Conservation (phyloP, 495 filamentous ascomycete genomes). For the Astrocystis sublimbata region DNA sequence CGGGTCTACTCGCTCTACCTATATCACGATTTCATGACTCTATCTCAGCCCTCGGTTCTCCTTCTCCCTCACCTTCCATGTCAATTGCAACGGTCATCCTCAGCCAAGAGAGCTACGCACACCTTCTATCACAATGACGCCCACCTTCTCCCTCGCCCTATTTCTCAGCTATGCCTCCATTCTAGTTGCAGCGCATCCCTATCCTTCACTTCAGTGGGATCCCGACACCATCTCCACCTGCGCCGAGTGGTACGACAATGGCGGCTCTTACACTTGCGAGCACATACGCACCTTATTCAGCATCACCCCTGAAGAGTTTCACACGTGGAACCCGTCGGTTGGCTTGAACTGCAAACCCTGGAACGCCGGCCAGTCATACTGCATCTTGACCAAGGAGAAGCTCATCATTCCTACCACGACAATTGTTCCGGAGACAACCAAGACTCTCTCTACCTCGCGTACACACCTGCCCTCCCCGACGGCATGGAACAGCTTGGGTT, state of each 20-base stretch:
- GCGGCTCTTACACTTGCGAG: constrained; percentile 16
- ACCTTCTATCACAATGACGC: not conserved
- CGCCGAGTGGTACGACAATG: constrained; percentile 24
- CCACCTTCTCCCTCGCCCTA: not conserved
- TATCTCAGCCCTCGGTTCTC: too few species aligned
- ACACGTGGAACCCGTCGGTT: constrained; percentile 24
- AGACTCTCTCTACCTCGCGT: constrained; percentile 8
- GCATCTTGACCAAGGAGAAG: constrained; percentile 18
- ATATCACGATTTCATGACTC: too few species aligned
- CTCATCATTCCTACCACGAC: constrained; percentile 6
- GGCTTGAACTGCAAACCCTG: constrained; percentile 25
- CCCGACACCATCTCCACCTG: constrained; percentile 12
- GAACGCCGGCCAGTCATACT: constrained; percentile 21
- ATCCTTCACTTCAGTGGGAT: constrained; percentile 13
- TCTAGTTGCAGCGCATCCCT: not conserved
- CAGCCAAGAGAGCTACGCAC: too few species aligned
- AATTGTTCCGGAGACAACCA: constrained; percentile 5
- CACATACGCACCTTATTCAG: constrained; percentile 17
- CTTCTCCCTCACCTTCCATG: too few species aligned
- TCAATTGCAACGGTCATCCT: too few species aligned
- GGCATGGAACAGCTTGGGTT: constrained; percentile 20
- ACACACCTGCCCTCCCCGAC: constrained; percentile 23
- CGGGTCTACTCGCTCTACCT: too few species aligned
- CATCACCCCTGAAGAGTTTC: constrained; percentile 19
- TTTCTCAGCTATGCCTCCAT: not conserved